Conservation (phyloP, 345 rosid genomes). For the Angophora floribunda region DNA sequence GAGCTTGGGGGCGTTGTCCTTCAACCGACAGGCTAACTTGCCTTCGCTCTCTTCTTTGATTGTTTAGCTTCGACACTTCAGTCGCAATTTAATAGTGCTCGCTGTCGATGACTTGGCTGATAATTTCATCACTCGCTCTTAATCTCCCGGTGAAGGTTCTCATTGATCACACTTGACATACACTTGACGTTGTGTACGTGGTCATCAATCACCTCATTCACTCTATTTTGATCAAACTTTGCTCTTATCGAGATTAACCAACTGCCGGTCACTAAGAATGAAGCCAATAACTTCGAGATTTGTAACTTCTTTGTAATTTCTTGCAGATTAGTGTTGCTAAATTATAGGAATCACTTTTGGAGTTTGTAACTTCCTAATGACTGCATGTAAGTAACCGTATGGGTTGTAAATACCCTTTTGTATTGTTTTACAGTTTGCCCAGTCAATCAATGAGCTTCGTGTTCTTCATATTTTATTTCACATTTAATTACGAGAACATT, state of each 20-base stretch:
- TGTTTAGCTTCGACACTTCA: no score
- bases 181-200: no score
- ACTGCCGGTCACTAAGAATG: not conserved
- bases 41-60: no score
- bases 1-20: not conserved
- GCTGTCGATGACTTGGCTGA: no score
- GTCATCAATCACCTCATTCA: no score
- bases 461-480: not conserved
- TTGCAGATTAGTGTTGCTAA: fast-evolving
- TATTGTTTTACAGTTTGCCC: not conserved
- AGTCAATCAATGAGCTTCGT: not conserved
- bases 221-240: no score
- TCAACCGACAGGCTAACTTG: no score
- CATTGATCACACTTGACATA: no score
- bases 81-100: no score
- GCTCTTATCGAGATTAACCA: no score
- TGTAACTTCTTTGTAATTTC: not conserved
- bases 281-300: not conserved
- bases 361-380: not conserved
- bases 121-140: no score
- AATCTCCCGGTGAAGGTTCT: no score
- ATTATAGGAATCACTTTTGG: not conserved
- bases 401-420: not conserved
- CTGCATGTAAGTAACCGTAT: not conserved
- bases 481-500: not conserved